A percentile compares a stretch with the other conserved stretches of the same genome.
These are phyloP conservation scores for Geotrichum cucujoidarum DNA, from an alignment of 1,139 yeast genomes.

Conservation along the genomic window DNA sequence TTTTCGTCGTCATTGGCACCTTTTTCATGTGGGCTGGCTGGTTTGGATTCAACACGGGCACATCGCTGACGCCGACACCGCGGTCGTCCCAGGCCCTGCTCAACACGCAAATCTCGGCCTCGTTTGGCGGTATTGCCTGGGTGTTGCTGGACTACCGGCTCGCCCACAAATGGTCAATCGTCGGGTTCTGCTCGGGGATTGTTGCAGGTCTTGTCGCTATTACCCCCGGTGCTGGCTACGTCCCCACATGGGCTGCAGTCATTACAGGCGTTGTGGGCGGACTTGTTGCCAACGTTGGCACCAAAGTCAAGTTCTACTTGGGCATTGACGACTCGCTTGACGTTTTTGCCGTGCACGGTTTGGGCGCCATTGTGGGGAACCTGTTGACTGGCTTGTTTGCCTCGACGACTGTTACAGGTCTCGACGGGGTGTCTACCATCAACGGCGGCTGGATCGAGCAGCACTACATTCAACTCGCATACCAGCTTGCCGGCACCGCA, in stretches of 20 bases:
- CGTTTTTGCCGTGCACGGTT: constrained; percentile 37
- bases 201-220: constrained; percentile 39
- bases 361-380: constrained; percentile 37
- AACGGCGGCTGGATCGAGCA: constrained; percentile 48
- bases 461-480: constrained; percentile 46
- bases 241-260: constrained; percentile 36
- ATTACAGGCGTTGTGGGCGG: constrained; percentile 37
- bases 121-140: constrained; percentile 37
- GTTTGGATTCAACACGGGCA: constrained; percentile 84
- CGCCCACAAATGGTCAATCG: constrained; percentile 34
- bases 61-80: constrained; percentile 56
- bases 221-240: constrained; percentile 41
- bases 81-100: constrained; percentile 41
- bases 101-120: constrained; percentile 35
- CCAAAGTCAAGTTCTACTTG: constrained; percentile 37
- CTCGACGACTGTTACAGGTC: constrained; percentile 20
- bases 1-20: constrained; percentile 51
- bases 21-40: constrained; percentile 67
- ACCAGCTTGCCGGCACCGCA: constrained; percentile 45
- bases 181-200: constrained; percentile 40
- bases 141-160: constrained; percentile 32
- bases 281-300: constrained; percentile 35
- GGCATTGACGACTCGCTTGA: constrained; percentile 39
- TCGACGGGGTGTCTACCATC: constrained; percentile 24
- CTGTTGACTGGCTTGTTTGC: constrained; percentile 37